Evolutionary conservation across 352 stramenopile species (phyloP).

Genomic region (Saprolegnia parasitica): DNA sequence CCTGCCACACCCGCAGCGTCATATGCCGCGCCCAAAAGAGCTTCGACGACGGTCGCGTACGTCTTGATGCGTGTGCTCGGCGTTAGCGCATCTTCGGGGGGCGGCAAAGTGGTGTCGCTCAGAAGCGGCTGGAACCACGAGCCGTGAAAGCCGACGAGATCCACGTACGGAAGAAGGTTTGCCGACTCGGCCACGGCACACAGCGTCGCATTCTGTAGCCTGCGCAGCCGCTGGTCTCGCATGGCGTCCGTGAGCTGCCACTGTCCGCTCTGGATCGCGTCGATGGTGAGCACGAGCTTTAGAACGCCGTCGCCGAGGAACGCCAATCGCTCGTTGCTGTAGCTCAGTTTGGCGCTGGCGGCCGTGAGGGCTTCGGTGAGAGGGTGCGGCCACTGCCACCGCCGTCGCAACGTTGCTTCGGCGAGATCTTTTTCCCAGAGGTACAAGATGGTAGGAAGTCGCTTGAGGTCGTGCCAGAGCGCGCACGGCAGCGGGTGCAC

Average conservation of each 20-base stretch:
- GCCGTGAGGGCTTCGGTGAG: neutral
- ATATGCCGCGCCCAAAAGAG: neutral
- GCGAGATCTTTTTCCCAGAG: neutral
- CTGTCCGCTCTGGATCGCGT: neutral
- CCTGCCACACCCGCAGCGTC: neutral
- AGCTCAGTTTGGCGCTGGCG: neutral
- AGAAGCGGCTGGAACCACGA: neutral
- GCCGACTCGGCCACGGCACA: neutral
- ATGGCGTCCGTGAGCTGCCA: neutral
- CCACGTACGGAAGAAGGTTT: neutral
- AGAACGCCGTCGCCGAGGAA: neutral
- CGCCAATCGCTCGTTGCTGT: neutral
- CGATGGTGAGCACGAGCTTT: neutral
- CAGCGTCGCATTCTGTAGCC: neutral
- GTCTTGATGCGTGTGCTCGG: neutral
- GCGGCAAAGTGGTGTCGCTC: neutral
- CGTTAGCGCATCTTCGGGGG: too few relatives aligned
- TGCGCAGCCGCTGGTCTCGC: neutral
- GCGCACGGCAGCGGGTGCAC: neutral
- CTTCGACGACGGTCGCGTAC: neutral
- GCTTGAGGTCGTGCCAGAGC: neutral
- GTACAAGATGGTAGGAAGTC: neutral
- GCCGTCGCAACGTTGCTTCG: neutral
- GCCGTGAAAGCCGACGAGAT: neutral
- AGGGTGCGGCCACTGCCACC: neutral